phyloP scores from a whole-genome alignment of 2,329 filamentous ascomycete genomes.

The Diplodia scrobiculata region DNA sequence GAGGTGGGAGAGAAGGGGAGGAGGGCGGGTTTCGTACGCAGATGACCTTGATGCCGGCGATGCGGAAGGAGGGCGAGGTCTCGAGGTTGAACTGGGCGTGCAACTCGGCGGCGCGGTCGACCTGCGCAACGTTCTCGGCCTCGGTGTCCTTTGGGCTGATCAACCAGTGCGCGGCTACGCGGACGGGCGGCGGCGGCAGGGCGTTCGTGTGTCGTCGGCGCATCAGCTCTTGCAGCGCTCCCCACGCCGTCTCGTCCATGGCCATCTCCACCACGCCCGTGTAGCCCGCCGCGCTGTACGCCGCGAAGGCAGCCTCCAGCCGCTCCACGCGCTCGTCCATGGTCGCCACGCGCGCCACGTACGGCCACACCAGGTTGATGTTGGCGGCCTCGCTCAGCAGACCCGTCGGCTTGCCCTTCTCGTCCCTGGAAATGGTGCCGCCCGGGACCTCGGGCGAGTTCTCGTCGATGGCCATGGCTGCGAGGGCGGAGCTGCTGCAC shows the following conservation, averaged over 20 bases:
- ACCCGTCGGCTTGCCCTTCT: slow-evolving; percentile 52
- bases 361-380: slow-evolving; percentile 58
- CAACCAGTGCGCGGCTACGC: slow-evolving; percentile 61
- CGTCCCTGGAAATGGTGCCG: slow-evolving; percentile 57
- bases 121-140: slow-evolving; percentile 52
- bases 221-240: slow-evolving; percentile 45
- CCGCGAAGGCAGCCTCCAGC: slow-evolving; percentile 51
- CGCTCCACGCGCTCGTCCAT: slow-evolving; percentile 54
- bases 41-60: slow-evolving; percentile 66
- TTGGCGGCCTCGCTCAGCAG: slow-evolving; percentile 59
- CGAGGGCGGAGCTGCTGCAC: slow-evolving; percentile 57
- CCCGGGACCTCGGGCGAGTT: slow-evolving; percentile 53
- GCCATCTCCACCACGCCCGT: slow-evolving; percentile 62
- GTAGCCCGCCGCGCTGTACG: slow-evolving; percentile 56
- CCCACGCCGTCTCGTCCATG: slow-evolving; percentile 60
- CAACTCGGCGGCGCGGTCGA: slow-evolving; percentile 56
- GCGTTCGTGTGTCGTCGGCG: slow-evolving; percentile 33
- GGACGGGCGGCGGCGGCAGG: slow-evolving; percentile 45
- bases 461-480: slow-evolving; percentile 53
- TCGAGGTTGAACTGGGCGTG: slow-evolving; percentile 49
- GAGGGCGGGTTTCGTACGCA: slow-evolving; percentile 37
- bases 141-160: slow-evolving; percentile 52
- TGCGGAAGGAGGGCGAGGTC: slow-evolving; percentile 52
- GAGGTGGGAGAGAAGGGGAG: neutral
- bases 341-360: slow-evolving; percentile 53